Base-by-base conservation (phyloP, 257 asterid genomes). In the Cruciata laevipes region DNA sequence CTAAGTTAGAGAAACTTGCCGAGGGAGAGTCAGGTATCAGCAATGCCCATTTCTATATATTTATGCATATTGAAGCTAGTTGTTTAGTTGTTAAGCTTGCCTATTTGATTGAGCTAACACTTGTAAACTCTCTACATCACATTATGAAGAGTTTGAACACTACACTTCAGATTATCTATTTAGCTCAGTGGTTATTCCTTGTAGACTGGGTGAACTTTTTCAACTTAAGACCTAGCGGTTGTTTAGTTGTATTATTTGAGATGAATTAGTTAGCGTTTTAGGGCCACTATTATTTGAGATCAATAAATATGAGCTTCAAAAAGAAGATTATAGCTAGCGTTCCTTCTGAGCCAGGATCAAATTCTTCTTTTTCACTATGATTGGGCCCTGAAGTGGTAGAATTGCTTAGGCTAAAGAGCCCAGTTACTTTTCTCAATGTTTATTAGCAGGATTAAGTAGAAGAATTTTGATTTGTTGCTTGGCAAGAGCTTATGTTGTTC, bases 1-100 rank as follows among this genome's bases (percentile, higher is more conserved):
- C 96, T 52, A 94, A 90, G 77, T 72, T 94, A 80, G 99, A 90
- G 82, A 93, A 93, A 84, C 85, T 93, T 49, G 99, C 97, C 12
- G 99, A 93, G 84, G 99, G 99, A 40, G 99, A 90, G 80, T 71
- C 90, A 77, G 97, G 97, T 93, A 38, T 6, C 58, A 25, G 10
- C 20, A 61, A 21, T 51, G 63, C 37, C 4, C 12, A 10, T 20
- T 53, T n/a, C 30, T 8, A 32, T 49, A 6, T 14, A 11, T 16
- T 62, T 56, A 30, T 21, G 10, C 44, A 30, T 67, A 14, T 20
- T 7, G 24, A 47, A 51, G 13, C 16, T 14, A 32, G 37, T 21
- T 52, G 2, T 32, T 13, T 1, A 31, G 32, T 12, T 20, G 42
- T 33, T 12, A 5, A 27, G 63, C 31, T 67, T 67, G 4, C 10